Conservation (phyloP, 805 yeast genomes). For the Wickerhamomyces ciferrii region DNA sequence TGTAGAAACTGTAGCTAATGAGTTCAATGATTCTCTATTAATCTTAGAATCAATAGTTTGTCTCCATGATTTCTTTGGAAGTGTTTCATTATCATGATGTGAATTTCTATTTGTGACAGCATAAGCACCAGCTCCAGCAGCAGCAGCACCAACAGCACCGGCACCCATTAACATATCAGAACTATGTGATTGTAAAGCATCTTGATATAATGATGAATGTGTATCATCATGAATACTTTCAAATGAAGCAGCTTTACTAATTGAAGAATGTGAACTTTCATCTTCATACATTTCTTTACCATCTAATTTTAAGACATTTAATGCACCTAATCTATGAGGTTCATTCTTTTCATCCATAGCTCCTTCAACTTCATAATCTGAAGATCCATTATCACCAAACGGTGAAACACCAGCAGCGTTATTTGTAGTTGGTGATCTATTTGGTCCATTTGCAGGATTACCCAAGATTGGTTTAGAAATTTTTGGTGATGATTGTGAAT, state of each 20-base stretch:
- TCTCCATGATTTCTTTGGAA: conserved; percentile 59
- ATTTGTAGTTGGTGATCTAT: conserved; percentile 17
- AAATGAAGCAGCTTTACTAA: conserved; percentile 42
- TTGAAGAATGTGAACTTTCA: conserved; percentile 41
- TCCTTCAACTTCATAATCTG: conserved; percentile 19
- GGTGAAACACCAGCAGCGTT: conserved; percentile 15
- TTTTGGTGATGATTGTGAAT: conserved; percentile 22
- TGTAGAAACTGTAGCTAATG: conserved; percentile 81
- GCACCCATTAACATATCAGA: conserved; percentile 31
- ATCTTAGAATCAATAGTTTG: conserved; percentile 24
- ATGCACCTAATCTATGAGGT: conserved; percentile 37
- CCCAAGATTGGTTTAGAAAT: conserved; percentile 35
- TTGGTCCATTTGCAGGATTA: conserved; percentile 30
- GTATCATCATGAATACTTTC: conserved; percentile 23
- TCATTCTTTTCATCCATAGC: conserved; percentile 16
- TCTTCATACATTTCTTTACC: conserved; percentile 25
- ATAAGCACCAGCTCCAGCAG: neutral
- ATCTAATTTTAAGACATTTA: conserved; percentile 49
- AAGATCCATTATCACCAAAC: conserved; percentile 25
- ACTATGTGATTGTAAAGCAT: conserved; percentile 33
- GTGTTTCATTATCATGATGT: conserved; percentile 8
- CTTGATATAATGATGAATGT: conserved; percentile 28
- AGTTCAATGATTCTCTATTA: conserved; percentile 59
- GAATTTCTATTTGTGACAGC: neutral
- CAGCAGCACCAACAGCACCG: conserved; percentile 7